Conservation (phyloP, 2,329 filamentous ascomycete species). For the Aureobasidium sp. region DNA sequence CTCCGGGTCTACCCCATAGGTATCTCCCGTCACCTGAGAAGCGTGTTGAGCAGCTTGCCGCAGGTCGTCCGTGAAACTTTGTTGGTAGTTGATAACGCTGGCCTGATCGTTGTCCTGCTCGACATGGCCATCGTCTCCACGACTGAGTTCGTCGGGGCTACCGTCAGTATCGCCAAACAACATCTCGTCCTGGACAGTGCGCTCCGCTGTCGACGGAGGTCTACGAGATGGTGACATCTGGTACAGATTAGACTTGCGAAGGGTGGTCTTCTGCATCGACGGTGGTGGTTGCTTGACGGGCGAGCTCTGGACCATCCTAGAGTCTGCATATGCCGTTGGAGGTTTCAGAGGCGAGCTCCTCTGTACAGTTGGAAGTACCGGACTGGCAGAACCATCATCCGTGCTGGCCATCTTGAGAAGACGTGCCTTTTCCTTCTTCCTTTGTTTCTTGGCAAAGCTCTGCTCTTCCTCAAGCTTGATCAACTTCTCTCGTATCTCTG, state of each 20-base stretch:
- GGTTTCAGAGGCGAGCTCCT: conserved; percentile 11
- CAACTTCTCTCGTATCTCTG: conserved; percentile 71
- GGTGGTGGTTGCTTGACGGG: conserved; percentile 5
- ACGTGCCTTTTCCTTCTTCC: conserved; percentile 29
- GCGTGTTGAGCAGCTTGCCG: neutral
- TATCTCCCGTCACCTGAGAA: no score
- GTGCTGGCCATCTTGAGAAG: neutral
- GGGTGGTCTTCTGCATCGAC: neutral
- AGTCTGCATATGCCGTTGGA: neutral
- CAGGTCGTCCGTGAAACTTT: neutral
- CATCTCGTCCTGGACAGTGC: conserved; percentile 20
- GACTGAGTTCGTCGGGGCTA: neutral
- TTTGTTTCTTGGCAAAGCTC: conserved; percentile 46
- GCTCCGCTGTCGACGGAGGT: neutral
- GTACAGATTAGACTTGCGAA: neutral
- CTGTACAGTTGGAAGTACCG: neutral
- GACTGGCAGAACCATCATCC: neutral
- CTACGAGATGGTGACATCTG: neutral
- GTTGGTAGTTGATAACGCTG: neutral
- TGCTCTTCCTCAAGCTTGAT: conserved; percentile 69
- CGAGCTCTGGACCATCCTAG: conserved; percentile 19
- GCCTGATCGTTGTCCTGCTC: neutral
- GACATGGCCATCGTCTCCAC: neutral
- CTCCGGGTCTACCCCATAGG: no score
- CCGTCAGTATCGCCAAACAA: conserved; percentile 4